Evolutionary conservation across 495 filamentous ascomycete species (phyloP), one percentile per base, ranked within the genome.

Genomic region (Clohesyomyces aquaticus): DNA sequence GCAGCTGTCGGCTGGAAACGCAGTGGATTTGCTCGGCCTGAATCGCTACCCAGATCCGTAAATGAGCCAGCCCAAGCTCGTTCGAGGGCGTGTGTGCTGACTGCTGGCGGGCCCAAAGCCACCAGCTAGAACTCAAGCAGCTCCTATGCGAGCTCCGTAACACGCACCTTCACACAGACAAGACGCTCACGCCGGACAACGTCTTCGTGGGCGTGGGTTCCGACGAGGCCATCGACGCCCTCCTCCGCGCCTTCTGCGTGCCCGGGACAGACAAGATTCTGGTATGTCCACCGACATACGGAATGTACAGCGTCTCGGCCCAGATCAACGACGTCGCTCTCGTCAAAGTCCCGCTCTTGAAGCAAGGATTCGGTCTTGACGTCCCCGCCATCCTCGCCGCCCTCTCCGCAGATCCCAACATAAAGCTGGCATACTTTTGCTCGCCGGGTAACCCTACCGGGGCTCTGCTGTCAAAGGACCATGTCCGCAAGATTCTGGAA

Each of bases 11-110:
- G n/a, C n/a, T n/a, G n/a, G n/a, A n/a, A n/a, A n/a, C n/a, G n/a
- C n/a, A 47, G 81, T 93, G 47, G 87, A 95, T 77, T 82, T 93
- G 59, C 73, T 88, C 45, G 84, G 89, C 41, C 80, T 98, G 68
- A 89, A 98, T 81, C 84, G 94, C 70, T 98, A 98, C 77, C 95
- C 95, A 12, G 95, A 98, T 76, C 94, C 94, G 85, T 88, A 77
- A 74, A 81, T 77, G 27, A 21, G 54, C 55, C 23, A 29, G 27
- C n/a, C 32, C 16, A 18, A 9, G 51, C 50, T 25, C 32, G 21
- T 25, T 22, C 43, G 12, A 38, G 29, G 21, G 6, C n/a, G 51
- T 22, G 51, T 41, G 18, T 59, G n/a, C 59, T 21, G 29, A 45
- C 16, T 21, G 29, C 49, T 22, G 16, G 51, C 27, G 22, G 21